These are phyloP conservation scores for Talaromyces sp. DNA, from an alignment of 2,329 filamentous ascomycete species.

Conservation along the genomic window DNA sequence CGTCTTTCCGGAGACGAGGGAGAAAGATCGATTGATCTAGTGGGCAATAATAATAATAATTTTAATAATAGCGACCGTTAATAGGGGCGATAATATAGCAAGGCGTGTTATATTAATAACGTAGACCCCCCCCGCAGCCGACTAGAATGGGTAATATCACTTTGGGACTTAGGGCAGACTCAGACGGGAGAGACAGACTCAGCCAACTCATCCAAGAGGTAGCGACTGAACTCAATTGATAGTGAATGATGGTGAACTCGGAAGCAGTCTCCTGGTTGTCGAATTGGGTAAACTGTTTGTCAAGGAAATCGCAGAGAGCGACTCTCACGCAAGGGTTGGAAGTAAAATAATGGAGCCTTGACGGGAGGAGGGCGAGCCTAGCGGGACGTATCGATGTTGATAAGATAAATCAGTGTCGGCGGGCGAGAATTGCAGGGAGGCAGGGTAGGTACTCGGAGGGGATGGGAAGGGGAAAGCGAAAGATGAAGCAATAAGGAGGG, in stretches of 20 bases:
- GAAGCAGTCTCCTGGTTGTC: not conserved
- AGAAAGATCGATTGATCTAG: not conserved
- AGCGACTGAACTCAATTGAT: slow-evolving; percentile 2
- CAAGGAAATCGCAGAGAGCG: not conserved
- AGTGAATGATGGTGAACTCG: not conserved
- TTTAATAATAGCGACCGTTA: not conserved
- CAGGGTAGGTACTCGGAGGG: not conserved
- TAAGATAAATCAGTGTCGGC: slow-evolving; percentile 22
- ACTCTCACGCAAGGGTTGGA: slow-evolving; percentile 13
- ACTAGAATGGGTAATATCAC: not conserved
- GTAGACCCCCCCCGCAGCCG: not conserved
- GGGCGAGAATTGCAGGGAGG: slow-evolving; percentile 23
- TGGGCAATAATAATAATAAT: not conserved
- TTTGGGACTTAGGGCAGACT: slow-evolving; percentile 2
- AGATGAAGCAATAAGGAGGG: not conserved
- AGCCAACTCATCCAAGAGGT: slow-evolving; percentile 13
- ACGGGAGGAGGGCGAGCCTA: slow-evolving; percentile 4
- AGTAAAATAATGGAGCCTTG: slow-evolving; percentile 12
- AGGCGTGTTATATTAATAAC: slow-evolving; percentile 7
- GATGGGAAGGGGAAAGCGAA: not conserved
- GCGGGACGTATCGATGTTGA: slow-evolving; percentile 4
- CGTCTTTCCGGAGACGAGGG: slow-evolving; percentile 12
- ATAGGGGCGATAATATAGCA: slow-evolving; percentile 8
- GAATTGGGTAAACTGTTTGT: not conserved
- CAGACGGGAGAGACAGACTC: slow-evolving; percentile 11